Percentiles rank a stretch among this genome's conserved stretches.
Conservation (phyloP, 108 stramenopile genomes). For the Pseudonitzschia pungens region DNA sequence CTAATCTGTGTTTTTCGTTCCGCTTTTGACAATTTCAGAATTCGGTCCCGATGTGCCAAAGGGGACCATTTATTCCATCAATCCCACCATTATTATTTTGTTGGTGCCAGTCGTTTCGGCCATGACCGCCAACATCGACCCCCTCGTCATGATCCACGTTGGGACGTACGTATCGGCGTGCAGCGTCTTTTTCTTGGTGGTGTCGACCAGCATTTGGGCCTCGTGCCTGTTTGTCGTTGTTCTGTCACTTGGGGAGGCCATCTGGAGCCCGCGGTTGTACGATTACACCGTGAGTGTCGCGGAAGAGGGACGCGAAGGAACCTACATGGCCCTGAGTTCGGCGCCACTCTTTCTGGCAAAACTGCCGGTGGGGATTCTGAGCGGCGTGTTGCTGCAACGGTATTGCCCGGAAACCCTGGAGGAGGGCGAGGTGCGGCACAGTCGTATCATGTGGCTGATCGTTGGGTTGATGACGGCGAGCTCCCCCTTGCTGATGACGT, state of each 20-base stretch:
- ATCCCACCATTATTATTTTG: conserved; percentile 77
- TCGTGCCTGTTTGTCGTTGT: conserved; percentile 65
- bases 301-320: conserved; percentile 76
- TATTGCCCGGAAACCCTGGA: conserved; percentile 54
- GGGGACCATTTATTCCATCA: conserved; percentile 78
- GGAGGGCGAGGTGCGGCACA: conserved; percentile 52
- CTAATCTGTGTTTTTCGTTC: neutral
- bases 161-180: conserved; percentile 72
- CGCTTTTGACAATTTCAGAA: conserved; percentile 14
- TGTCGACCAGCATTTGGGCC: conserved; percentile 65
- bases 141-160: conserved; percentile 73
- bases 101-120: conserved; percentile 79
- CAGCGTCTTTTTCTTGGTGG: conserved; percentile 69
- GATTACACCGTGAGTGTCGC: conserved; percentile 78
- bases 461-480: conserved; percentile 61
- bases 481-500: conserved; percentile 58
- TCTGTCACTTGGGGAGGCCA: conserved; percentile 78
- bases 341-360: conserved; percentile 84
- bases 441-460: conserved; percentile 79
- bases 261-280: conserved; percentile 78
- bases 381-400: conserved; percentile 59
- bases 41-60: conserved; percentile 73
- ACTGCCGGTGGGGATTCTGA: conserved; percentile 76
- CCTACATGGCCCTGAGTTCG: conserved; percentile 73
- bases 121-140: conserved; percentile 58